Percentiles rank a stretch among this genome's conserved stretches.
These are phyloP conservation scores for Ogataea allantospora DNA, from an alignment of 805 yeast genomes.

Conservation along the genomic window DNA sequence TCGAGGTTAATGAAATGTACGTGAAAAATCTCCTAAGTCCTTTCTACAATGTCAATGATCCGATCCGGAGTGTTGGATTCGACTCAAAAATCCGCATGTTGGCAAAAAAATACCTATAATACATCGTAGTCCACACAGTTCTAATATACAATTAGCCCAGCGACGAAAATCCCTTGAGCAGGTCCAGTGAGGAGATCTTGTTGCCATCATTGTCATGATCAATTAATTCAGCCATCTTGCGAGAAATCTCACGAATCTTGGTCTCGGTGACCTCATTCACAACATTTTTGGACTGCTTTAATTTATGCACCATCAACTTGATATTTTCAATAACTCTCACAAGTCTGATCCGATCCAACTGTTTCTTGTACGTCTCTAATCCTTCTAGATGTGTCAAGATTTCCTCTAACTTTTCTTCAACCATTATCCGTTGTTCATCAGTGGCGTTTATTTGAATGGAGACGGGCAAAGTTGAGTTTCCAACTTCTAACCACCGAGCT, in stretches of 20 bases:
- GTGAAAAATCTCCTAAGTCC: slow-evolving; percentile 85
- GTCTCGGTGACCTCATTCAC: slow-evolving; percentile 20
- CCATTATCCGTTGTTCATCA: slow-evolving; percentile 2
- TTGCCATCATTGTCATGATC: slow-evolving; percentile 24
- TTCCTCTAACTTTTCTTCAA: slow-evolving; percentile 16
- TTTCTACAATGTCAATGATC: slow-evolving; percentile 73
- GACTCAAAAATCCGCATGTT: slow-evolving; percentile 68
- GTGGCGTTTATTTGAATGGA: slow-evolving; percentile 14
- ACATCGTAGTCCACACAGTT: slow-evolving; percentile 13
- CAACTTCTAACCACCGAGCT: slow-evolving; percentile 39
- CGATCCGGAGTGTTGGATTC: slow-evolving; percentile 70
- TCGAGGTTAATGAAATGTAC: slow-evolving; percentile 83
- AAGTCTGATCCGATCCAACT: slow-evolving; percentile 11
- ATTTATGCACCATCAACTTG: slow-evolving; percentile 30
- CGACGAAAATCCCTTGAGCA: slow-evolving; percentile 36
- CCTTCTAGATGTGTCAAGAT: slow-evolving; percentile 16
- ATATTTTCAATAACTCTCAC: slow-evolving; percentile 36
- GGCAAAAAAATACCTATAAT: slow-evolving; percentile 71
- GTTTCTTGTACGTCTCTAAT: slow-evolving; percentile 12
- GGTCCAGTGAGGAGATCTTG: slow-evolving; percentile 31
- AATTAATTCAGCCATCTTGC: slow-evolving; percentile 20
- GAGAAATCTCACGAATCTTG: slow-evolving; percentile 23
- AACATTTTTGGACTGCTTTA: slow-evolving; percentile 25
- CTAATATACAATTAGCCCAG: slow-evolving; percentile 19
- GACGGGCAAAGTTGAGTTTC: slow-evolving; percentile 9